These are phyloP conservation scores for Tilletia horrida DNA, from an alignment of 1,284 basidiomycete species.

Conservation along the genomic window DNA sequence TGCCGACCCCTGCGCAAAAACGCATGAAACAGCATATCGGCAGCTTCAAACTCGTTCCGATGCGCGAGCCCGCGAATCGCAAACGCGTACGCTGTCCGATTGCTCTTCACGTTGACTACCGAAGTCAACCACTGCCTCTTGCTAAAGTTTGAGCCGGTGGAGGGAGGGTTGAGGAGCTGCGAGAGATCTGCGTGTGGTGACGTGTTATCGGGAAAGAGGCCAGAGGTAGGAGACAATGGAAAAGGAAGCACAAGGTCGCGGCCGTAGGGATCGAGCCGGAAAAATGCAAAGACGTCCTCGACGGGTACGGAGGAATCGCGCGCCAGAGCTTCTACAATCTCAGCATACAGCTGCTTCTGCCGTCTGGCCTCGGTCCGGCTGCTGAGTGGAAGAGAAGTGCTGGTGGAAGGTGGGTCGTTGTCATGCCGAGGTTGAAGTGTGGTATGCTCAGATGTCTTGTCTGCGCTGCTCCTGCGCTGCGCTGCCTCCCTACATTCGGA, in stretches of 20 bases:
- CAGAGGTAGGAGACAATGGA: too few relatives aligned
- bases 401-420: too few relatives aligned
- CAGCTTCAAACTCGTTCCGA: not conserved
- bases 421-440: too few relatives aligned
- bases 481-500: too few relatives aligned
- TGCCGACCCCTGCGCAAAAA: not conserved
- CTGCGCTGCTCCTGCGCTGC: too few relatives aligned
- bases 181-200: not conserved
- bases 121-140: not conserved
- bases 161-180: too few relatives aligned
- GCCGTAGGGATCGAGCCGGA: constrained; percentile 7
- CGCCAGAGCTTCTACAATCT: constrained; percentile 2
- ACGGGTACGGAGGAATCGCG: not conserved
- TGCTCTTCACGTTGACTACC: not conserved
- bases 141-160: too few relatives aligned
- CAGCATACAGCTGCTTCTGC: not conserved
- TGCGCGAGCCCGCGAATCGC: constrained; percentile 1
- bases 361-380: too few relatives aligned
- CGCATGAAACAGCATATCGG: not conserved
- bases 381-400: too few relatives aligned
- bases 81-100: not conserved
- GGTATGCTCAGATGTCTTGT: too few relatives aligned
- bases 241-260: not conserved
- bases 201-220: not conserved
- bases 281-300: not conserved